These are phyloP conservation scores for Fistulinella prunicolor DNA, from an alignment of 768 basidiomycete species.

Conservation along the genomic window DNA sequence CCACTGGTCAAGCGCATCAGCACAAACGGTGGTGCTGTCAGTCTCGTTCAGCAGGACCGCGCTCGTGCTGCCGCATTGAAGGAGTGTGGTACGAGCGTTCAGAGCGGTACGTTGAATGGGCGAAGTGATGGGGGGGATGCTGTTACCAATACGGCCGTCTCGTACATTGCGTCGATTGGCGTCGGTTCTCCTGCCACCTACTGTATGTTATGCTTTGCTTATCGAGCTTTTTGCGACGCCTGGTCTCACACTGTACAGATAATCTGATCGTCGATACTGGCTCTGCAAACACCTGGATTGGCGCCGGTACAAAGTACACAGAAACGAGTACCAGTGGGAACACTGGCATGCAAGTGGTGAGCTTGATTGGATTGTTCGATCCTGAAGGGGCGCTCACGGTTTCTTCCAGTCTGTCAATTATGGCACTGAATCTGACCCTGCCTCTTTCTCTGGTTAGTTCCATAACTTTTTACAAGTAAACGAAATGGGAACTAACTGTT, in stretches of 20 bases:
- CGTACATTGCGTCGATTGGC: slow-evolving; percentile 39
- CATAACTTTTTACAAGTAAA: background rate
- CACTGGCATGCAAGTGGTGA: slow-evolving; percentile 48
- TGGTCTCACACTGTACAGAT: slow-evolving; percentile 35
- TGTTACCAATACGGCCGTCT: slow-evolving; percentile 42
- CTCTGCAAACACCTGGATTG: slow-evolving; percentile 73
- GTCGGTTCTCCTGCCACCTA: slow-evolving; percentile 54
- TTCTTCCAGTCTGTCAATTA: slow-evolving; percentile 46
- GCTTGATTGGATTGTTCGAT: slow-evolving; percentile 14
- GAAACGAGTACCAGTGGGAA: slow-evolving; percentile 47
- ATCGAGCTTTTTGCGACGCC: background rate
- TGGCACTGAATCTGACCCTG: slow-evolving; percentile 65
- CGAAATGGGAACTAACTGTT: background rate
- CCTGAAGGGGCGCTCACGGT: background rate
- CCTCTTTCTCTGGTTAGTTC: slow-evolving; percentile 51
- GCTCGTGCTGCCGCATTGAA: slow-evolving; percentile 46
- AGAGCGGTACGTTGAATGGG: slow-evolving; percentile 13
- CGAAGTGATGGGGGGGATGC: slow-evolving; percentile 28
- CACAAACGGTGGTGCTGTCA: slow-evolving; percentile 42
- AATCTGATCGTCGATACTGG: slow-evolving; percentile 55
- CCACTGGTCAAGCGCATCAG: slow-evolving; percentile 57
- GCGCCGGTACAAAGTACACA: slow-evolving; percentile 45
- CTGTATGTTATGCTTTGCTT: slow-evolving; percentile 35
- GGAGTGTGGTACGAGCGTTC: slow-evolving; percentile 36
- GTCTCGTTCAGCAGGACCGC: slow-evolving; percentile 50